A percentile compares a stretch with the other conserved stretches of the same genome.
phyloP scores from a whole-genome alignment of 179 eudicot species.

The Beta macrorhiza region DNA sequence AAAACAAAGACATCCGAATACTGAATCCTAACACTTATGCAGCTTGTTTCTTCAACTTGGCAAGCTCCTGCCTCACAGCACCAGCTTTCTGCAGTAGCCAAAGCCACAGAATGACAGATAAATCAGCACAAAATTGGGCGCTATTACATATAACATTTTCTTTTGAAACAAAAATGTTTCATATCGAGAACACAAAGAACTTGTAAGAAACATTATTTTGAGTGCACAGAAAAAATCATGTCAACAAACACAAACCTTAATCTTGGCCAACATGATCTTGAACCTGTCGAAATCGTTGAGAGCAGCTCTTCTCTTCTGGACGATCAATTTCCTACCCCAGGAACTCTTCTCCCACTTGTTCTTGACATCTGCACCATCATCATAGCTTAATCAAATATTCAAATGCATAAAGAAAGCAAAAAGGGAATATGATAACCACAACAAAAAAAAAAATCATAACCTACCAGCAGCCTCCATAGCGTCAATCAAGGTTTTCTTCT shows the following conservation, averaged over 20 bases:
- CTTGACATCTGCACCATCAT: conserved; percentile 48
- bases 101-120: not conserved
- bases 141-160: not conserved
- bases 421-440: not conserved
- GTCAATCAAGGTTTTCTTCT: conserved; percentile 48
- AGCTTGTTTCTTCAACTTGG: conserved; percentile 55
- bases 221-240: not conserved
- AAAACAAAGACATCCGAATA: conserved; percentile 15
- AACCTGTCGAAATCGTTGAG: conserved; percentile 72
- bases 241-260: conserved; percentile 45
- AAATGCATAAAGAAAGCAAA: not conserved
- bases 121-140: not conserved
- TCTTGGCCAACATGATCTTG: conserved; percentile 78
- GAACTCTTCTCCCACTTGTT: conserved; percentile 78
- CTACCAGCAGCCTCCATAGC: conserved; percentile 72
- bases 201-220: not conserved
- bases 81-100: conserved; percentile 53
- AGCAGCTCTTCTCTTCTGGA: conserved; percentile 60
- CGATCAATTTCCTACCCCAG: conserved; percentile 69
- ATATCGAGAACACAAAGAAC: not conserved
- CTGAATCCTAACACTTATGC: conserved; percentile 31
- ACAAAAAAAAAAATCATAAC: not conserved
- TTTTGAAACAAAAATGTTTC: not conserved
- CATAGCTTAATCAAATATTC: not conserved
- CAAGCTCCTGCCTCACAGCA: conserved; percentile 56